These are phyloP conservation scores for Fusarium bactridioides DNA, from an alignment of 2,329 filamentous ascomycete species.

Conservation along the genomic window DNA sequence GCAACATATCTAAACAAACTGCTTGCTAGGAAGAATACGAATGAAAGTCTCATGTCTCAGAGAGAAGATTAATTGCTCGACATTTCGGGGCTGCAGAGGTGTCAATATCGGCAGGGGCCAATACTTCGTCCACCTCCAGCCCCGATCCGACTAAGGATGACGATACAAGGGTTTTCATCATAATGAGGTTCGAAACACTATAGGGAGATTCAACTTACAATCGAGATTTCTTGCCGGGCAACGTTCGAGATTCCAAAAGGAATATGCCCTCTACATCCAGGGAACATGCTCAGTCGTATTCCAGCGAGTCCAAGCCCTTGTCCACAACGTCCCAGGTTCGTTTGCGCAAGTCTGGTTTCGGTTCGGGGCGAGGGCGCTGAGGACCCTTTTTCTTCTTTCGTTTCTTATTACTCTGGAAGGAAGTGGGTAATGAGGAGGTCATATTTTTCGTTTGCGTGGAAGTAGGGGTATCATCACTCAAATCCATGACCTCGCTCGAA, in stretches of 20 bases:
- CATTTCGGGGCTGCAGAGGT: slow-evolving; percentile 49
- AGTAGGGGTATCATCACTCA: slow-evolving; percentile 7
- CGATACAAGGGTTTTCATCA: slow-evolving; percentile 90
- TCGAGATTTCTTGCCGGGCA: not conserved
- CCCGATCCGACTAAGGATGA: slow-evolving; percentile 92
- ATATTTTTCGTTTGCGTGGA: slow-evolving; percentile 8
- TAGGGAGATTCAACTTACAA: slow-evolving; percentile 19
- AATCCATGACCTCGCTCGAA: slow-evolving; percentile 25
- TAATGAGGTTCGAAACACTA: slow-evolving; percentile 43
- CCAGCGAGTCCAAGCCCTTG: slow-evolving; percentile 64
- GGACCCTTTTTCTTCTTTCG: slow-evolving; percentile 49
- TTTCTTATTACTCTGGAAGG: slow-evolving; percentile 38
- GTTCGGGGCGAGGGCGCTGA: slow-evolving; percentile 52
- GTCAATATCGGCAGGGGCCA: slow-evolving; percentile 43
- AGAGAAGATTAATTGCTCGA: slow-evolving; percentile 65
- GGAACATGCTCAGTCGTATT: slow-evolving; percentile 59
- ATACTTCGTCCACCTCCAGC: slow-evolving; percentile 46
- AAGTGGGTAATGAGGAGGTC: slow-evolving; percentile 10
- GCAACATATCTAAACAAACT: slow-evolving; percentile 1
- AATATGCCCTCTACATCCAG: not conserved
- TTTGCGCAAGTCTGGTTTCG: slow-evolving; percentile 70
- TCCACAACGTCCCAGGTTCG: slow-evolving; percentile 74
- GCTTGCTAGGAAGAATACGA: not conserved
- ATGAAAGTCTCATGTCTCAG: slow-evolving; percentile 48
- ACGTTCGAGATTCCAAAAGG: not conserved